Evolutionary conservation across 1,139 yeast genomes (phyloP), one percentile per base, ranked within the genome.

Genomic region (Diutina pseudorugosa): DNA sequence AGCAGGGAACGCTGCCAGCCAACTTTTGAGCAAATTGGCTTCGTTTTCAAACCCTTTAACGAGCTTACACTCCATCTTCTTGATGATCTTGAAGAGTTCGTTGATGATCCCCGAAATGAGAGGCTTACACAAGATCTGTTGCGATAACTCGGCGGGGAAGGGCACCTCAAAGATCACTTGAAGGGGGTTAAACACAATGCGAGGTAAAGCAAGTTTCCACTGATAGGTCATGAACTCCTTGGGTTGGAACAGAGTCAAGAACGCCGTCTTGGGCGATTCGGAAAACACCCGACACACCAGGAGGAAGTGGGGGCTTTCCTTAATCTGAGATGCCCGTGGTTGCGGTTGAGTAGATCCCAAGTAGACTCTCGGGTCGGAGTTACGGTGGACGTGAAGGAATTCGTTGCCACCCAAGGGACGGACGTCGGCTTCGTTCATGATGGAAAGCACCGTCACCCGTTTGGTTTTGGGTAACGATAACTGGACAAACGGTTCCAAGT

Each of bases 131-230:
- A 89, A 72, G 49, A 89, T 85, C 64, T 87, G 89, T 42, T 73
- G 68, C 21, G 77, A 69, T 53, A 90, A 71, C 51, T 75, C 68
- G 41, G 70, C 69, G 0, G 95, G 89, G 59, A 71, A 75, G 6
- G 83, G 78, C 54, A 80, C 77, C 65, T 89, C 96, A 59, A 90
- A 82, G 21, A 88, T 65, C 41, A 89, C 75, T 51, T 88, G 71
- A 50, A 90, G 68, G 2, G 95, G 90, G 65, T 84, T 87, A 62
- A 89, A 82, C 16, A 90, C 83, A 49, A 89, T 79, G 55, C 83
- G 75, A 4, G 95, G 89, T 55, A 89, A 74, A 0, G 94, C 91
- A 54, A 86, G 73, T 62, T 83, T 83, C 96, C 96, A 89, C 66
- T 89, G 95, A 59, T 80, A 82, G 11, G 83, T 79, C 66, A 80